Evolutionary conservation across 257 asterid species (phyloP).

Genomic region (Echium plantagineum): DNA sequence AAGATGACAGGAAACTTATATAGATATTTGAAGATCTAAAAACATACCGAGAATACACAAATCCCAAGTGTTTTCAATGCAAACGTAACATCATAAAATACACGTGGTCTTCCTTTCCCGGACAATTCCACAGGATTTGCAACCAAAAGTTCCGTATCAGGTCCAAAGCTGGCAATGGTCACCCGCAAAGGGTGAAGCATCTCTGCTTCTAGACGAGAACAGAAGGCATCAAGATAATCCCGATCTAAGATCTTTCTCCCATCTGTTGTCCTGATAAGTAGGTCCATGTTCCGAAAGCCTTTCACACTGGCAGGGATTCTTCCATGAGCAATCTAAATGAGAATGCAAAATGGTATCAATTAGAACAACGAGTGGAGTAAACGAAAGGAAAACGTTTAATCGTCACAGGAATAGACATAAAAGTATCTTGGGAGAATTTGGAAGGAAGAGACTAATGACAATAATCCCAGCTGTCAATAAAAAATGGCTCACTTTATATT

Average conservation of each 20-base stretch:
- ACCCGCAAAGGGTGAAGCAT: constrained; percentile 49
- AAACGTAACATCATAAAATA: constrained; percentile 62
- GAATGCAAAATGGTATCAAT: neutral
- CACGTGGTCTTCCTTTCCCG: constrained; percentile 73
- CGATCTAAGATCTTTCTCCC: constrained; percentile 45
- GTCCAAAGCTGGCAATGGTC: constrained; percentile 49
- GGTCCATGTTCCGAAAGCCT: constrained; percentile 48
- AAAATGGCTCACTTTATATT: neutral
- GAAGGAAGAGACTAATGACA: no score
- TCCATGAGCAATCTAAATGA: constrained; percentile 41
- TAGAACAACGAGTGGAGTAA: neutral
- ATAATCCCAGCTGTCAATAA: neutral
- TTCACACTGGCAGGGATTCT: constrained; percentile 38
- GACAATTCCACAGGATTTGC: constrained; percentile 75
- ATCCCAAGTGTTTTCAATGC: constrained; percentile 47
- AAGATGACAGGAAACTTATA: neutral
- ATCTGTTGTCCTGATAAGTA: constrained; percentile 52
- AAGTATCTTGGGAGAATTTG: no score
- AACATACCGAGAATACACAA: constrained; percentile 47
- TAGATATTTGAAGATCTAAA: neutral
- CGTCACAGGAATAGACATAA: no score
- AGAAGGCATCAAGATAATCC: constrained; percentile 28
- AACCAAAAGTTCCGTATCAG: constrained; percentile 62
- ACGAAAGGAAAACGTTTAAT: neutral
- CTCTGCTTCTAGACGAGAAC: constrained; percentile 48